Conservation (phyloP, 768 basidiomycete genomes). For the Xanthoconium purpureum region DNA sequence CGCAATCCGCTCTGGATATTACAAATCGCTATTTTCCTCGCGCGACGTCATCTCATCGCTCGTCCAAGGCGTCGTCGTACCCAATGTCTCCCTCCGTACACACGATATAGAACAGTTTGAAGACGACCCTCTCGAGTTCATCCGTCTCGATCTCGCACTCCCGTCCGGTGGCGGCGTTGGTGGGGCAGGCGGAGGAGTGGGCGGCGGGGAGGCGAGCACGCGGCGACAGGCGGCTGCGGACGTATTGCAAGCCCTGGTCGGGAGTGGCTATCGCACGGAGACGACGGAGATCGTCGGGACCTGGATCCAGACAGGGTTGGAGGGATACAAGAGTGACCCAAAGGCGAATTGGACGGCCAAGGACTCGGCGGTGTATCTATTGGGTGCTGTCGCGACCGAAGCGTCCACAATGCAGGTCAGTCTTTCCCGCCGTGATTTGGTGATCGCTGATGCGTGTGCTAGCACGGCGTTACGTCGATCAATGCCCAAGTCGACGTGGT, state of each 20-base stretch:
- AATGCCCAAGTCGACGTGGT: constrained; percentile 92
- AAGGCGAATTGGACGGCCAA: constrained; percentile 82
- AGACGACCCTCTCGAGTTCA: constrained; percentile 94
- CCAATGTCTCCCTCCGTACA: constrained; percentile 85
- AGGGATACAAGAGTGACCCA: constrained; percentile 61
- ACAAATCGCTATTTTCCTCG: constrained; percentile 76
- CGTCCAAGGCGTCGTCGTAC: constrained; percentile 86
- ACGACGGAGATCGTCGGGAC: constrained; percentile 83
- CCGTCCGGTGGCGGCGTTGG: constrained; percentile 43
- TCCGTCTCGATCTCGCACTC: constrained; percentile 78
- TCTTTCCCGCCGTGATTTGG: not conserved
- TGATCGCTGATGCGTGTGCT: not conserved
- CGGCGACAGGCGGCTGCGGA: constrained; percentile 92
- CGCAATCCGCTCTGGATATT: constrained; percentile 84
- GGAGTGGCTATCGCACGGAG: constrained; percentile 74
- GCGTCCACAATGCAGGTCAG: constrained; percentile 81
- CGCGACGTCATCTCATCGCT: constrained; percentile 79
- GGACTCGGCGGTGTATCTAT: constrained; percentile 87
- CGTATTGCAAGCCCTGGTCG: constrained; percentile 87
- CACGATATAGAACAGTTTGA: constrained; percentile 95
- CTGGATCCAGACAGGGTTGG: constrained; percentile 79
- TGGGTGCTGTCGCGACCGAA: constrained; percentile 90
- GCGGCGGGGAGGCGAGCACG: constrained; percentile 68
- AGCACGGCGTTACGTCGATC: constrained; percentile 92
- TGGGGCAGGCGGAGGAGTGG: constrained; percentile 36